Evolutionary conservation across 345 rosid genomes (phyloP), one percentile per base, ranked within the genome.

Genomic region (Tarenaya hassleriana): DNA sequence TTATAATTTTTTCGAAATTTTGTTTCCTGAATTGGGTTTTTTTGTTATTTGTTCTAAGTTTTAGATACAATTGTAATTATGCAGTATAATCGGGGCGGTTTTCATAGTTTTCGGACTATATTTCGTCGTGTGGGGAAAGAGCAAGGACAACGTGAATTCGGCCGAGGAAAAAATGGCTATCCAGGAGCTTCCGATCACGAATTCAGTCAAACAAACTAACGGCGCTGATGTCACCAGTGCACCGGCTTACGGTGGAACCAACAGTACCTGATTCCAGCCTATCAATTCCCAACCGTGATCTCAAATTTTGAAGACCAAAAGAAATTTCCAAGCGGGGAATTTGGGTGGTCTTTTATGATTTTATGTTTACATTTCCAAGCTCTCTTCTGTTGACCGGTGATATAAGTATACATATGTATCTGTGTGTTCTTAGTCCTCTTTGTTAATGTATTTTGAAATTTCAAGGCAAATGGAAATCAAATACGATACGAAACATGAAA

Each of bases 71-170:
- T 38, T 15, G 14, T 55, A 41, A 56, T 10, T 2, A 58, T 66
- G 34, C 74, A 91, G 95, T 73, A 54, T 92, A 60, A 69, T 88
- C 4, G 98, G 96, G 34, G 90, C 98, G 2, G 44, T 77, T 37
- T 10, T 84, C 58, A 83, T 92, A 42, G 98, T 88, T 3, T 11
- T 73, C 7, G 98, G 96, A 4, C 76, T 88, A 6, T 88, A 92
- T 69, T 55, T 72, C 1, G 96, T 92, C 1, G 88, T 81, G 55
- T 88, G 98, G 98, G 98, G 96, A 1, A 92, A 92, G 67, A 73
- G 80, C 75, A 92, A 87, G 50, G 96, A 92, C 13, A 24, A 8
- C 29, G 35, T 13, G 45, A 35, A 71, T 5, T 21, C 49, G 16
- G 31, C 39, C 0, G 67, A 69, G 16, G 75, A 71, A 33, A 73